Evolutionary conservation across 805 yeast species (phyloP), one percentile per base, ranked within the genome.

Genomic region (Starmerella khaoyaiensis): DNA sequence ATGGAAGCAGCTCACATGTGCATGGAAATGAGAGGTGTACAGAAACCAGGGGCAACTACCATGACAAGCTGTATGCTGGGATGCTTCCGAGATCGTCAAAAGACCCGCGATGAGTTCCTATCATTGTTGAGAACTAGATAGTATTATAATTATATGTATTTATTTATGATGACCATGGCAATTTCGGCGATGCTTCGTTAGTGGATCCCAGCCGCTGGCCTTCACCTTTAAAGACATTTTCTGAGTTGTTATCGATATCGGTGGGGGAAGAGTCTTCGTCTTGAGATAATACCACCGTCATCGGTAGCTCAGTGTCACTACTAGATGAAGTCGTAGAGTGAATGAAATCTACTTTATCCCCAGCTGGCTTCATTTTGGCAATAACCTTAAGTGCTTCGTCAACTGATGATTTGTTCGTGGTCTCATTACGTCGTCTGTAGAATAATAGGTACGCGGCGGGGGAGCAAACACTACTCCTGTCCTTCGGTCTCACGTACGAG

Each of bases 1-100:
- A 84, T 90, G 53, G 98, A 90, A 61, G 96, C 96, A 15, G 73
- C 87, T 2, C 98, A 90, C 57, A 90, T 90, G 98, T 90, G 98
- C 60, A 90, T 90, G 98, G 97, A 87, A 20, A 82, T 93, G 58
- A 72, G 98, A 56, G 98, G 98, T 39, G 82, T 90, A 20, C 96
- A 90, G 59, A 90, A 90, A 60, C 74, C 94, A 0, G 96, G 97
- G 1, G 79, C 94, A 15, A 71, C 80, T 15, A 90, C 98, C 2
- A 76, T 84, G 23, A 90, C 98, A 15, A 81, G 94, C 53, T 87
- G 97, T 56, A 87, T 90, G 96, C 69, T 90, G 51, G 98, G 98
- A 8, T 80, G 94, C 48, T 90, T 90, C 67, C 71, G 96, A 54
- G 79, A 76, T 39, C 83, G 83, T 29, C 95, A 86, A 58, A 83